Percentiles rank a stretch among this genome's conserved stretches.
Conservation (phyloP, 2,329 filamentous ascomycete genomes). For the Dichotomopilus funicola region DNA sequence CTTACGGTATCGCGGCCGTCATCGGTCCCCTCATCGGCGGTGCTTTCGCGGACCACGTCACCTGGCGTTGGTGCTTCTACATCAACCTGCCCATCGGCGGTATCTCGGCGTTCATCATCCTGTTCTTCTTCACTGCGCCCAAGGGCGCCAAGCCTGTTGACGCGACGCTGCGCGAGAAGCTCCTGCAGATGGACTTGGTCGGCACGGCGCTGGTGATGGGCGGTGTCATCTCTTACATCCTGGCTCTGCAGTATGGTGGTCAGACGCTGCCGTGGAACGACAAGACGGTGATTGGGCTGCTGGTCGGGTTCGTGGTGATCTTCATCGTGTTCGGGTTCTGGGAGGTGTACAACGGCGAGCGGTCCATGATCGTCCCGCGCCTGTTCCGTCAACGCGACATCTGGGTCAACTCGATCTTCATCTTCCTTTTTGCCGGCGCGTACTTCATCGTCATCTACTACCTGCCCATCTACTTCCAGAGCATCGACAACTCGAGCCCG, state of each 20-base stretch:
- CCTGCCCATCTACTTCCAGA: conserved; percentile 38
- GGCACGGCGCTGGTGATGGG: conserved; percentile 34
- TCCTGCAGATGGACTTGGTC: conserved; percentile 36
- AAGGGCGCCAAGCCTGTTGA: conserved; percentile 29
- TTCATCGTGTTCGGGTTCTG: conserved; percentile 25
- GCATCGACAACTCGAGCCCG: conserved; percentile 30
- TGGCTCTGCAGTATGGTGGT: conserved; percentile 41
- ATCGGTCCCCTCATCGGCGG: conserved; percentile 20
- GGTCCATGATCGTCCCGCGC: conserved; percentile 32
- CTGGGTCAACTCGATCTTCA: conserved; percentile 23
- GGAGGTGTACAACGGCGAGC: conserved; percentile 33
- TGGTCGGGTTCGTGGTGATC: conserved; percentile 29
- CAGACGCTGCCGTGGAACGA: conserved; percentile 31
- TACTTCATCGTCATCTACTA: conserved; percentile 36
- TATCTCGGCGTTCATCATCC: conserved; percentile 16
- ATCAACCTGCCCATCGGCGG: conserved; percentile 24
- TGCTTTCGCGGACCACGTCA: conserved; percentile 17
- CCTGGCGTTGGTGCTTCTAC: conserved; percentile 24
- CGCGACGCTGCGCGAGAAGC: conserved; percentile 33
- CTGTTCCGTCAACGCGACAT: conserved; percentile 30
- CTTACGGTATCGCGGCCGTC: conserved; percentile 18
- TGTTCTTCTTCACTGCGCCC: conserved; percentile 29
- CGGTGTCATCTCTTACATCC: conserved; percentile 35
- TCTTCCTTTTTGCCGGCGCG: conserved; percentile 31
- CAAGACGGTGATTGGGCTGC: conserved; percentile 32